Percentiles rank a stretch among this genome's conserved stretches.
phyloP scores from a whole-genome alignment of 345 rosid genomes.

The Eucalyptus dawsonii region DNA sequence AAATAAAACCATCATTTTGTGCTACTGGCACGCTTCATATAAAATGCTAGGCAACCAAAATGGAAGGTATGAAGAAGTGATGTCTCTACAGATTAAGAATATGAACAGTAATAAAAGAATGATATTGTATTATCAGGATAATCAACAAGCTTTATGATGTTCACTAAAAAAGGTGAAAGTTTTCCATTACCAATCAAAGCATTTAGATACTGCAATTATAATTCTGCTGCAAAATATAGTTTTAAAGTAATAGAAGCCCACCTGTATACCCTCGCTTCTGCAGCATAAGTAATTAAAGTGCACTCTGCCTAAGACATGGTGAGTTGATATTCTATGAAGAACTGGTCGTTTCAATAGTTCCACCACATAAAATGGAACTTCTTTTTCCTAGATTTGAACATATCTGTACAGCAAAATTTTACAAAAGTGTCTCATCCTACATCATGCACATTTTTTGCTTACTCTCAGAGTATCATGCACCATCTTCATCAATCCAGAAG shows the following conservation, averaged over 20 bases:
- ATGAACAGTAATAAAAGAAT: background rate
- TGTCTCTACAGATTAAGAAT: background rate
- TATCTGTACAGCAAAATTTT: background rate
- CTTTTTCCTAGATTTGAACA: background rate
- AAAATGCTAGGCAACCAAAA: background rate
- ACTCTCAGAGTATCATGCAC: slow-evolving; percentile 84
- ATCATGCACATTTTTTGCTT: background rate
- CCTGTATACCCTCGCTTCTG: background rate
- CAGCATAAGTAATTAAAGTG: background rate
- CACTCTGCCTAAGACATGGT: background rate
- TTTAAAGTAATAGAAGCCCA: background rate
- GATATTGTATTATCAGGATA: background rate
- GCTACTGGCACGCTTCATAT: background rate
- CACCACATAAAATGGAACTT: background rate
- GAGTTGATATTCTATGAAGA: background rate
- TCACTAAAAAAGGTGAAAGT: background rate
- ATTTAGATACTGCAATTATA: background rate
- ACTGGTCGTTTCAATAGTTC: background rate
- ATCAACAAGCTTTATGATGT: background rate
- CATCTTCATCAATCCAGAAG: slow-evolving; percentile 69
- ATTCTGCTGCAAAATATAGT: background rate
- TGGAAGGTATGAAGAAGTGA: background rate
- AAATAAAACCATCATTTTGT: background rate
- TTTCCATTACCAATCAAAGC: background rate
- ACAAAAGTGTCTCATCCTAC: background rate